Evolutionary conservation across 2,329 filamentous ascomycete genomes (phyloP).

Genomic region (Cordyceps farinosa): DNA sequence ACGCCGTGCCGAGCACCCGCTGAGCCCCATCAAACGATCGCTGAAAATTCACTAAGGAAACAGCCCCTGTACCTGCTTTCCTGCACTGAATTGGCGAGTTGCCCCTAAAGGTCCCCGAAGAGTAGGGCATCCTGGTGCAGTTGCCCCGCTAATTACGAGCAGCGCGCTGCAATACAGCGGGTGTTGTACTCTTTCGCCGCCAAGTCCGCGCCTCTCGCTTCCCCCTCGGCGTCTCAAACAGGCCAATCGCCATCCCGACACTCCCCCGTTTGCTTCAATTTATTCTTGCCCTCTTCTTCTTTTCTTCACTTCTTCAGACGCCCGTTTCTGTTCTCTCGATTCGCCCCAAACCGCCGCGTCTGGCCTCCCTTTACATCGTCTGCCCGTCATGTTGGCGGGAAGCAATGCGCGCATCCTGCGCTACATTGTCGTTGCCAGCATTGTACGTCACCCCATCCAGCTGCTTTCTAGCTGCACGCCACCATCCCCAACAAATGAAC

Average conservation of each 20-base stretch:
- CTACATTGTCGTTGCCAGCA: conserved; percentile 76
- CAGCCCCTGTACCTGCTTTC: neutral
- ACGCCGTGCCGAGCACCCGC: neutral
- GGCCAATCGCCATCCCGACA: neutral
- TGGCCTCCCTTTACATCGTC: neutral
- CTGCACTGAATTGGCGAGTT: neutral
- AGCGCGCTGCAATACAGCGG: neutral
- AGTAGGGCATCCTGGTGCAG: neutral
- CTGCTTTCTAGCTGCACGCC: conserved; percentile 11
- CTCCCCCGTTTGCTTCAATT: conserved; percentile 5
- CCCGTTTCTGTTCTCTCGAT: neutral
- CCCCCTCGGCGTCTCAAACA: neutral
- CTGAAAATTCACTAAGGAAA: neutral
- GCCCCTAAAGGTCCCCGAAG: neutral
- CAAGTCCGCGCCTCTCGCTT: neutral
- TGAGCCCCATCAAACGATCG: neutral
- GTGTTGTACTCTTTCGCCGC: neutral
- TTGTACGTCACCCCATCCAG: conserved; percentile 56
- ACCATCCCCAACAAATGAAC: conserved; percentile 15
- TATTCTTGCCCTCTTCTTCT: neutral
- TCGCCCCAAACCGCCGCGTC: neutral
- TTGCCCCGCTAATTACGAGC: neutral
- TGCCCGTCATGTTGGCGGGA: conserved; percentile 51
- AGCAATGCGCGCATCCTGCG: conserved; percentile 71
- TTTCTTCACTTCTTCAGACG: neutral